phyloP scores from a whole-genome alignment of 441 rosid species.

The Biscutella auriculata region DNA sequence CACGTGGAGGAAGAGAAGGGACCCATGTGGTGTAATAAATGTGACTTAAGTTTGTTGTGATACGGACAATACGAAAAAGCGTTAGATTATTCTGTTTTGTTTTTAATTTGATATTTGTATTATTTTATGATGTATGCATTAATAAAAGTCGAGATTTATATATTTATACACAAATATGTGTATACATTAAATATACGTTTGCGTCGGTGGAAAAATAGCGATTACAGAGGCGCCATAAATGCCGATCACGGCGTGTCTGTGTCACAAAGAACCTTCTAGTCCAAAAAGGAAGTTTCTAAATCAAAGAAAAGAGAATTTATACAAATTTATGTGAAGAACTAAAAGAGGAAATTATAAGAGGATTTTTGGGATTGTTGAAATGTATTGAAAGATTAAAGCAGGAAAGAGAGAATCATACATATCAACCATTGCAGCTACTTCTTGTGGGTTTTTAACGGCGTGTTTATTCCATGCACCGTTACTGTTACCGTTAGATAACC shows the following conservation, averaged over 20 bases:
- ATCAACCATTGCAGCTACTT: slow-evolving; percentile 23
- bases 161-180: neutral
- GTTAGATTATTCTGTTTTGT: neutral
- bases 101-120: neutral
- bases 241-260: slow-evolving; percentile 22
- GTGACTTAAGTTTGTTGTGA: slow-evolving; percentile 7
- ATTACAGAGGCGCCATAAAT: slow-evolving; percentile 21
- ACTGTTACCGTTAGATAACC: slow-evolving; percentile 8
- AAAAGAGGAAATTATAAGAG: too few species aligned
- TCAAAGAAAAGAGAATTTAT: neutral
- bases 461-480: slow-evolving; percentile 26
- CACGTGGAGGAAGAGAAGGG: slow-evolving; percentile 9
- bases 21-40: slow-evolving; percentile 16
- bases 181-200: neutral
- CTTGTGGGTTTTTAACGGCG: slow-evolving; percentile 25
- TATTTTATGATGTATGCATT: neutral
- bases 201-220: slow-evolving; percentile 22
- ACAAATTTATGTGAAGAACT: too few species aligned
- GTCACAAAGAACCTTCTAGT: neutral
- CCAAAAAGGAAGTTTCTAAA: neutral
- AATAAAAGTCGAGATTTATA: slow-evolving; percentile 5
- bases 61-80: slow-evolving; percentile 21
- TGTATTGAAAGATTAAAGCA: too few species aligned
- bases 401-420: slow-evolving; percentile 18
- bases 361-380: too few species aligned